Base-by-base conservation (phyloP, 352 stramenopile genomes). In the Hyaloperonospora brassicae region DNA sequence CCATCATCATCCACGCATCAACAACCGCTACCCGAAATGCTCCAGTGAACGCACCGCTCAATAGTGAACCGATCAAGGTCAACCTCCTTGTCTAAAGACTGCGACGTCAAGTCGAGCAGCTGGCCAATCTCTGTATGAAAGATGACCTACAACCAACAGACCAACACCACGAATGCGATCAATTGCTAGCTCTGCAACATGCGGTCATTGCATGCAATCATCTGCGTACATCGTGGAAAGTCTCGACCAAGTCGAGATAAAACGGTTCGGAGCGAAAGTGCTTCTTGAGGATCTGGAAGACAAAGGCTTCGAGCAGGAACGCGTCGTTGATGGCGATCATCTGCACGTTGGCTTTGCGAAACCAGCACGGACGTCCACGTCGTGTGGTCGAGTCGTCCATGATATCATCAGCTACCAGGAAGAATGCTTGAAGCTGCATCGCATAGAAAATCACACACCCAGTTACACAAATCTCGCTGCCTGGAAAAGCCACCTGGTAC, bases 351-450 rank as follows among this genome's bases (percentile, higher is more conserved):
- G 82, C 60, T 30, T 87, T 80, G 53, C 93, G 88, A 73, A 97
- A 99, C 97, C 96, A 99, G 79, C 96, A 99, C 46, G 95, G 92
- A 63, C 98, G 79, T 21, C 97, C 96, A 39, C 96, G 93, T 46
- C 96, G 90, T 41, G 89, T 97, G 42, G 96, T 76, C 24, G 86
- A 98, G 5, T 86, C 85, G 73, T 99, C 97, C 97, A 99, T 99
- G 56, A 99, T 93, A 73, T 99, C 97, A 70, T 99, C 97, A 0
- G 95, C 95, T 3, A 99, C 92, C 10, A 99, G 72, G 66, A 99
- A 98, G 58, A 98, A 98, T n/a, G 96, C 96, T 85, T 99, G 96
- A 12, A 99, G 76, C 80, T 89, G 48, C 17, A 10, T 12, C 27
- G 54, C 27, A 31, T 31, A n/a, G 57, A 46, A 43, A 52, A 17